Evolutionary conservation across 495 filamentous ascomycete genomes (phyloP), one percentile per base, ranked within the genome.

Genomic region (Usnea hakonensis): DNA sequence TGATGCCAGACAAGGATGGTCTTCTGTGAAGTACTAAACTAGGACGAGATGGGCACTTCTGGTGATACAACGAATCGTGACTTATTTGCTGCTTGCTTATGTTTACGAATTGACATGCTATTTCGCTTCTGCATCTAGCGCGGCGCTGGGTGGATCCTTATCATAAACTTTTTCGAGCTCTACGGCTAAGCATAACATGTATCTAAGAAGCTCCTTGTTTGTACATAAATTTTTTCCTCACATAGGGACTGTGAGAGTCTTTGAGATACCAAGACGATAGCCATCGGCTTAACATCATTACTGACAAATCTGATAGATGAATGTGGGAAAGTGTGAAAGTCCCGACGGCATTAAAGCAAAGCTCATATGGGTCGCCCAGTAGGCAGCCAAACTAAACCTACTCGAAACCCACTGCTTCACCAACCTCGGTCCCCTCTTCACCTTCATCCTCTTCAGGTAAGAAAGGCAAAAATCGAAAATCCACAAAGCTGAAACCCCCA

Each of bases 391-490:
- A 19, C n/a, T 11, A 40, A 8, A 3, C 36, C 46, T 46, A 53
- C 33, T 59, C 65, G 36, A 67, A 57, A 28, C 64, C 65, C 7
- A 74, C 71, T 13, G 65, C 71, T 21, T 69, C 72, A 55, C 43
- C 60, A 53, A 62, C 70, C 67, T 46, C 70, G 63, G 35, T 68
- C 64, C 73, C 75, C 37, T 74, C 73, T 43, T 82, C 83, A 28
- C 67, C 75, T 41, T 80, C 82, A 16, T 77, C 83, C 46, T 87
- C 84, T 32, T 85, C 86, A 35, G 79, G 76, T 17, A 87, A 69
- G 57, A 88, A 80, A 14, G 89, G 87, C 58, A 91, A 84, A 73
- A 91, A 88, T 23, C 87, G 76, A 65, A 90, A 91, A 73, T 91
- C 89, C 38, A 91, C 84, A 76, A 91, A 92, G 65, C 80, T 86